Percentiles rank a stretch among this genome's conserved stretches.
Conservation (phyloP, 768 basidiomycete genomes). For the Fomitopsis pulvina region DNA sequence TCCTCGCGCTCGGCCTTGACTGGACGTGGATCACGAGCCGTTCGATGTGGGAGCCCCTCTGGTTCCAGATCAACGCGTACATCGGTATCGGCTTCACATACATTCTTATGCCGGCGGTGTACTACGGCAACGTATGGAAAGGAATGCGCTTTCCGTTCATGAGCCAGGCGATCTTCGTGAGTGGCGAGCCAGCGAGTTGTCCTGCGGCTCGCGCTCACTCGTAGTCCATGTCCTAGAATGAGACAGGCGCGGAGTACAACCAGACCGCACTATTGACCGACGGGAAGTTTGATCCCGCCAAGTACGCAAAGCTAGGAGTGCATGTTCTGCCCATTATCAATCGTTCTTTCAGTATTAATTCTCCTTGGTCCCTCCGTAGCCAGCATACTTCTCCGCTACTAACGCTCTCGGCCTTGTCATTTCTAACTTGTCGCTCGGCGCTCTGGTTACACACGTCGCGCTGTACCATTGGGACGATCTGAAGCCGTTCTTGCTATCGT, state of each 20-base stretch:
- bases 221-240: too few species aligned
- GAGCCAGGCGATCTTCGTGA: slow-evolving; percentile 21
- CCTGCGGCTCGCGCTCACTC: too few species aligned
- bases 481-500: slow-evolving; percentile 25
- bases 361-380: slow-evolving; percentile 12
- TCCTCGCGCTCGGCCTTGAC: slow-evolving; percentile 52
- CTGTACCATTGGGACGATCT: slow-evolving; percentile 32
- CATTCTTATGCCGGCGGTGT: slow-evolving; percentile 22
- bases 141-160: slow-evolving; percentile 55
- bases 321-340: not conserved
- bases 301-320: slow-evolving; percentile 19
- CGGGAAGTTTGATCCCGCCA: slow-evolving; percentile 21
- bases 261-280: slow-evolving; percentile 46
- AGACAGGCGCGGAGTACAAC: slow-evolving; percentile 24
- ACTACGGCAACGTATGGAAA: slow-evolving; percentile 46
- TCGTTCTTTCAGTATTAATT: not conserved
- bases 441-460: slow-evolving; percentile 26
- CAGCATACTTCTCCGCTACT: slow-evolving; percentile 29
- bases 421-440: slow-evolving; percentile 28
- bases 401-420: slow-evolving; percentile 28
- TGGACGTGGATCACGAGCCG: slow-evolving; percentile 52
- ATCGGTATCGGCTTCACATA: slow-evolving; percentile 25
- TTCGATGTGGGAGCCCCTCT: slow-evolving; percentile 28
- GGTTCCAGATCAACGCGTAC: slow-evolving; percentile 19
- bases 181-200: too few species aligned